Percentiles rank a stretch among this genome's conserved stretches.
phyloP scores from a whole-genome alignment of 1,284 basidiomycete species.

The Peniophora sp. region DNA sequence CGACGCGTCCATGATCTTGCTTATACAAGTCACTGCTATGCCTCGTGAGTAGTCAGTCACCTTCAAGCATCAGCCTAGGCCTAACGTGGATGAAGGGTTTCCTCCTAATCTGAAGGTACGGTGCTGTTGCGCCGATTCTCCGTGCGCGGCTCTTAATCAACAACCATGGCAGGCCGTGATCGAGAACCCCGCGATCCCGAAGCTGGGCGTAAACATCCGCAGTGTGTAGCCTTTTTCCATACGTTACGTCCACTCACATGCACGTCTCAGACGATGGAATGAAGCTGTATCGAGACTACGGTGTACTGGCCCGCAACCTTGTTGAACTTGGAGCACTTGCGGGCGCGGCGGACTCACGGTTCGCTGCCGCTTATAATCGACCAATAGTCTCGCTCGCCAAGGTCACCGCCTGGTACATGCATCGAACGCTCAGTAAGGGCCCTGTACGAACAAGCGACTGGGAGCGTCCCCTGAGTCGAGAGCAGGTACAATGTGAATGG shows the following conservation, averaged over 20 bases:
- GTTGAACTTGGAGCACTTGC: conserved; percentile 52
- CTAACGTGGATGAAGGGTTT: conserved; percentile 20
- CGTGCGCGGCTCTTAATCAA: not conserved
- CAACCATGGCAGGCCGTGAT: conserved; percentile 32
- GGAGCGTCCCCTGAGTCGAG: conserved; percentile 35
- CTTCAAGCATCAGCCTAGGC: not conserved
- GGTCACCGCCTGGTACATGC: conserved; percentile 44
- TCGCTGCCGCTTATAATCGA: conserved; percentile 28
- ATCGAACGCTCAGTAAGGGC: conserved; percentile 41
- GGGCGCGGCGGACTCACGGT: conserved; percentile 35
- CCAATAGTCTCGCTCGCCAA: conserved; percentile 44
- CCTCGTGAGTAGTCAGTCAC: conserved; percentile 27
- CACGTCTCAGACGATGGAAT: conserved; percentile 44
- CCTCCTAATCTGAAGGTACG: conserved; percentile 36
- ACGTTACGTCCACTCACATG: not conserved
- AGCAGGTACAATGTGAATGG: conserved; percentile 41
- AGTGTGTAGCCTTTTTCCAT: conserved; percentile 27
- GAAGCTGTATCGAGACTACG: conserved; percentile 54
- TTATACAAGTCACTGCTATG: conserved; percentile 54
- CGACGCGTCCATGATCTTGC: conserved; percentile 36
- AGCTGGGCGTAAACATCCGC: conserved; percentile 54
- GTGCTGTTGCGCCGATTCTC: conserved; percentile 2
- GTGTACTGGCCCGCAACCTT: conserved; percentile 40
- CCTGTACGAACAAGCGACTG: conserved; percentile 48
- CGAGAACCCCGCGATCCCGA: conserved; percentile 35